phyloP scores from a whole-genome alignment of 176 grass and related monocot species.

The Raddia guianensis region DNA sequence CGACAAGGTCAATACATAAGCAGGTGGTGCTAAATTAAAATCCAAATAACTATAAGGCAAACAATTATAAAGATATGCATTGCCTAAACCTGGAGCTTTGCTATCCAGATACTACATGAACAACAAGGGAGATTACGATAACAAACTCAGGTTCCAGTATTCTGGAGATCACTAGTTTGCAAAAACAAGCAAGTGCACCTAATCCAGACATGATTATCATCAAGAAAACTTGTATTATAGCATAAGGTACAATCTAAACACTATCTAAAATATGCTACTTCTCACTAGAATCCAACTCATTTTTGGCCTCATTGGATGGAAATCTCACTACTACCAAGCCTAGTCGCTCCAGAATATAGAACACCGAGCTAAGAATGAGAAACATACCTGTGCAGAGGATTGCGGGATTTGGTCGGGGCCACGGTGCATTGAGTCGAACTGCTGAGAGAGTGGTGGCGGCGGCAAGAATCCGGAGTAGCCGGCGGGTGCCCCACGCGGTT shows the following conservation, averaged over 20 bases:
- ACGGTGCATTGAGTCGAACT: conserved; percentile 57
- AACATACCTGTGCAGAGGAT: conserved; percentile 59
- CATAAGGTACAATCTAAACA: not conserved
- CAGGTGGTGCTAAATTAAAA: not conserved
- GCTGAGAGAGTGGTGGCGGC: conserved; percentile 55
- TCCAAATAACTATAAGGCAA: not conserved
- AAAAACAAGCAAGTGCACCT: not conserved
- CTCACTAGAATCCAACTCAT: not conserved
- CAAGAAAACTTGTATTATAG: not conserved
- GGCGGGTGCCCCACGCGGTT: conserved; percentile 46
- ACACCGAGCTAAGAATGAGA: conserved; percentile 17
- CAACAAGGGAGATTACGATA: not conserved
- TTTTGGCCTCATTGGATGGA: not conserved
- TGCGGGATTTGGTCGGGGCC: conserved; percentile 53
- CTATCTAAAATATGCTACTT: not conserved
- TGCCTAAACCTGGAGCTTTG: not conserved
- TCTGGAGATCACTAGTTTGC: not conserved
- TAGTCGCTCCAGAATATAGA: not conserved
- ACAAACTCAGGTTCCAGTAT: not conserved
- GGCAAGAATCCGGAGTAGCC: conserved; percentile 58
- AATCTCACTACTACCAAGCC: not conserved
- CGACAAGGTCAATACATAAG: not conserved
- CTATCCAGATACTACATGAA: not conserved
- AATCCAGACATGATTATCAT: conserved; percentile 3
- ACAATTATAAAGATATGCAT: not conserved